Base-by-base conservation (phyloP, 1,284 basidiomycete species). In the Fomitopsis schrenkii region DNA sequence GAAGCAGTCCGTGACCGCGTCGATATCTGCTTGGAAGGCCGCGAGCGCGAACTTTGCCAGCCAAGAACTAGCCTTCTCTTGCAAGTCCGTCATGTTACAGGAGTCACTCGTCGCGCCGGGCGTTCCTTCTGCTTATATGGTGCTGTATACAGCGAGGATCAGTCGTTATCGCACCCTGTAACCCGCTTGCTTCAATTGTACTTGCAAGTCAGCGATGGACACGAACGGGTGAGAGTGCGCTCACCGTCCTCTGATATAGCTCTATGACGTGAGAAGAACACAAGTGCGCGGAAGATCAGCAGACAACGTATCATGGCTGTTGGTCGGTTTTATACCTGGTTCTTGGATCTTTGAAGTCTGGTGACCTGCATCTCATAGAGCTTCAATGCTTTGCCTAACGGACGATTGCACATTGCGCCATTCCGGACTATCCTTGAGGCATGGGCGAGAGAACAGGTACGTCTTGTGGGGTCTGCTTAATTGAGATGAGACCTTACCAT, bases 31-130 rank as follows among this genome's bases (percentile, higher is more conserved):
- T 22, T 55, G 19, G 44, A 44, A 41, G n/a, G 55, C 55, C n/a
- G 58, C 60, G 12, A 33, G 36, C 10, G 61, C 63, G 44, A 62
- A 64, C 38, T 28, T 36, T 1, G 56, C 26, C n/a, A 64, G 54
- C 63, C 63, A 64, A 19, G 50, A 35, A 10, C 12, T 36, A 14
- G 63, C 63, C 22, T 59, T 55, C 8, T 40, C 48, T 17, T 57
- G 33, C 28, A 53, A 35, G 48, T 64, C 53, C 35, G 45, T 22
- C 60, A 61, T 61, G 35, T 22, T 42, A 40, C 38, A 6, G 38
- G 48, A 48, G 45, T 30, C 19, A n/a, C 14, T 7, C 5, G 48
- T 40, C 38, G 9, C 28, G 10, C 30, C 28, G 28, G n/a, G 28
- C 28, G 48, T 17, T 7, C 30, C 5, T 6, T 26, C 28, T 30